Evolutionary conservation across 1,139 yeast genomes (phyloP).

Genomic region (Protomyces gravidus): DNA sequence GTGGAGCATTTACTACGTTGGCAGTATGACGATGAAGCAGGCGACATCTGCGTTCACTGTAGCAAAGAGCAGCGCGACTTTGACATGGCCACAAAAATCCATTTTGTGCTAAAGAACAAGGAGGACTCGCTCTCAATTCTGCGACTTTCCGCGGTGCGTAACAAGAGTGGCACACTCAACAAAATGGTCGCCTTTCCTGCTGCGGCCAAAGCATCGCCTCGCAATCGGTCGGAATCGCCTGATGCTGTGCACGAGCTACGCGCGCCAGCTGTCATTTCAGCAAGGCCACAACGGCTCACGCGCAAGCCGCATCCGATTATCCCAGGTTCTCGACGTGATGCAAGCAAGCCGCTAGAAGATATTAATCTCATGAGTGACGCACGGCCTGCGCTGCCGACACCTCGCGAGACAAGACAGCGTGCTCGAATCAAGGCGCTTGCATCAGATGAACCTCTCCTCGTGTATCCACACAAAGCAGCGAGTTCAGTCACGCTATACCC

Average conservation of each 20-base stretch:
- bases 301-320: no score
- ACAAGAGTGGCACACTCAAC: no score
- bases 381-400: not conserved
- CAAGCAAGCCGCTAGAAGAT: not conserved
- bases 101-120: no score
- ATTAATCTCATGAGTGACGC: not conserved
- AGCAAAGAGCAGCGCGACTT: not conserved
- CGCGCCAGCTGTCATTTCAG: no score
- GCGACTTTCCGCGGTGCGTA: no score
- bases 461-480: slow-evolving; percentile 35
- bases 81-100: no score
- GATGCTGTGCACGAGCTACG: no score
- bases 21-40: not conserved
- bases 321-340: not conserved
- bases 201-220: no score
- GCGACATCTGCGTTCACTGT: not conserved
- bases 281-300: no score
- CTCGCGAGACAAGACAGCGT: not conserved
- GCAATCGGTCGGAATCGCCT: no score
- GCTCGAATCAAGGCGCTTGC: not conserved
- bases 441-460: slow-evolving; percentile 22
- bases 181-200: no score
- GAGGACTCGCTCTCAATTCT: no score
- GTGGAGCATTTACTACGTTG: not conserved
- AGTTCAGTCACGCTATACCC: slow-evolving; percentile 38